Percentiles rank a stretch among this genome's conserved stretches.
These are phyloP conservation scores for Pichia terricola DNA, from an alignment of 1,139 yeast genomes.

Conservation along the genomic window DNA sequence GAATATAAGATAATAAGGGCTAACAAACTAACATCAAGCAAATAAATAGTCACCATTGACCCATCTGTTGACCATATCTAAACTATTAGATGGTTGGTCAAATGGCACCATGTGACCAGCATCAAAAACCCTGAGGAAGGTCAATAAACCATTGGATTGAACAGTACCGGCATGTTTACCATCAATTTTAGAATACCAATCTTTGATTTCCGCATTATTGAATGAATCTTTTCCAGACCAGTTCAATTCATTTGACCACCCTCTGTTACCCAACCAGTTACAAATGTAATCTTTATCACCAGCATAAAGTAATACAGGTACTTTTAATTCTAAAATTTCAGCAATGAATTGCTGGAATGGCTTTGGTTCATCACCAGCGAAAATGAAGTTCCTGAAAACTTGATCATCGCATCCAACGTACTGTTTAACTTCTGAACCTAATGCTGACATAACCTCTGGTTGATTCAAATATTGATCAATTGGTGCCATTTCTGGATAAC, in stretches of 20 bases:
- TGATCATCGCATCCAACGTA: constrained; percentile 49
- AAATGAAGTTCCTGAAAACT: constrained; percentile 45
- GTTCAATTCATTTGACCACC: constrained; percentile 62
- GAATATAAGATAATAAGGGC: too few relatives aligned
- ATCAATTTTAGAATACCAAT: constrained; percentile 20
- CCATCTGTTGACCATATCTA: constrained; percentile 79
- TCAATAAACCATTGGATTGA: constrained; percentile 43
- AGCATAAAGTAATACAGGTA: constrained; percentile 77
- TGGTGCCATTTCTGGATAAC: constrained; percentile 50
- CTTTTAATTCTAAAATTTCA: constrained; percentile 44
- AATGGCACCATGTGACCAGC: constrained; percentile 78
- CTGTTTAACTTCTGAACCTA: constrained; percentile 49
- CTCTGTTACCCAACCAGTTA: constrained; percentile 83
- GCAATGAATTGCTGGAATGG: constrained; percentile 59
- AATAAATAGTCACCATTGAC: constrained; percentile 35
- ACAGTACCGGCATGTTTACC: constrained; percentile 50
- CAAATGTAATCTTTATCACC: constrained; percentile 88
- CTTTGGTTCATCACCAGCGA: constrained; percentile 52
- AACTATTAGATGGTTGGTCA: constrained; percentile 67
- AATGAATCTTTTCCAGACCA: constrained; percentile 38
- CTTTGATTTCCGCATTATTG: constrained; percentile 21
- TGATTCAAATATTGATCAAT: constrained; percentile 51
- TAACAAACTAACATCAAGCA: background rate
- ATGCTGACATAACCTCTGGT: constrained; percentile 48
- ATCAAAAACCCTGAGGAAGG: constrained; percentile 53